Percentiles rank a stretch among this genome's conserved stretches.
phyloP scores from a whole-genome alignment of 202 grass and related monocot species.

The Panicum virgatum region DNA sequence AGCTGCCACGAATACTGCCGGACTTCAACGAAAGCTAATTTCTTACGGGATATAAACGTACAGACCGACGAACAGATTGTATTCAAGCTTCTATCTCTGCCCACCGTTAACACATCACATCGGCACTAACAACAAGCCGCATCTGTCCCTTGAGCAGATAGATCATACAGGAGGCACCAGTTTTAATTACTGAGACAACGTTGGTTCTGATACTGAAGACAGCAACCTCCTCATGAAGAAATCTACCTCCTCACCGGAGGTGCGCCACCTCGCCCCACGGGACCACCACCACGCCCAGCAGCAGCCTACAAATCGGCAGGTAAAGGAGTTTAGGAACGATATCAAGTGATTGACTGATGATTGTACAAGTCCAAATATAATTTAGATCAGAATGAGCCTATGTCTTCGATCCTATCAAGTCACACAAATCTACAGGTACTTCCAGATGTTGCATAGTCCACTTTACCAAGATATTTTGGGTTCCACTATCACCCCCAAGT shows the following conservation, averaged over 20 bases:
- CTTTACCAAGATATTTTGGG: no score
- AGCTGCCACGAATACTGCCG: background rate
- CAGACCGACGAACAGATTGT: background rate
- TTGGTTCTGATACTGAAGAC: background rate
- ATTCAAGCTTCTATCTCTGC: slow-evolving; percentile 5
- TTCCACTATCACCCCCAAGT: background rate
- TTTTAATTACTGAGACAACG: background rate
- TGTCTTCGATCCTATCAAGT: background rate
- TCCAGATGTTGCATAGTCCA: no score
- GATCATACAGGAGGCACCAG: background rate
- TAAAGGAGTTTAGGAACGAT: slow-evolving; percentile 11
- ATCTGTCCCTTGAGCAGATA: background rate
- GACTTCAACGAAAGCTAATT: background rate
- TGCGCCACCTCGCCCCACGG: slow-evolving; percentile 30
- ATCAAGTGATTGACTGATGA: background rate
- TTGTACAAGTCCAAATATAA: background rate
- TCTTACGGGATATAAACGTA: background rate
- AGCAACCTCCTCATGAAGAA: slow-evolving; percentile 11
- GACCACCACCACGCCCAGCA: slow-evolving; percentile 51
- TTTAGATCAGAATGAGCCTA: background rate
- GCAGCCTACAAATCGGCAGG: slow-evolving; percentile 41
- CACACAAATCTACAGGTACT: background rate
- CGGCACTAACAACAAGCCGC: background rate
- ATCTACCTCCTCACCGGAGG: slow-evolving; percentile 47
- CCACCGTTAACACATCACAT: slow-evolving; percentile 20